Conservation (phyloP, 495 filamentous ascomycete genomes). For the Penicillium robsamsonii region DNA sequence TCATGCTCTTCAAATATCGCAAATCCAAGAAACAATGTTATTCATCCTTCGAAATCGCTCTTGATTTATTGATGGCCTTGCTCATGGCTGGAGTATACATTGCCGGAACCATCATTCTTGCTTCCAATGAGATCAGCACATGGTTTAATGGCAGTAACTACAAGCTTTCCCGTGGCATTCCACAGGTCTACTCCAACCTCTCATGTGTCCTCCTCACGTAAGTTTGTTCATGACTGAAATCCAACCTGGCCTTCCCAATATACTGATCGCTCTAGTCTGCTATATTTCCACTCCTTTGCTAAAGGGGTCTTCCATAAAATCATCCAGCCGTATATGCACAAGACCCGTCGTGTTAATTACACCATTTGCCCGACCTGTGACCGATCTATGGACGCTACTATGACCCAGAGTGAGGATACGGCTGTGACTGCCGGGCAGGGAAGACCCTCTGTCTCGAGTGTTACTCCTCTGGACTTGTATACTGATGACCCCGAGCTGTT, state of each 20-base stretch:
- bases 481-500: not conserved
- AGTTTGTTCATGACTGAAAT: not conserved
- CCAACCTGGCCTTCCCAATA: no score
- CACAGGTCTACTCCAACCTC: conserved; percentile 12
- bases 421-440: not conserved
- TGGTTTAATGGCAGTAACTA: not conserved
- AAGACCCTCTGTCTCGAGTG: not conserved
- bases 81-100: conserved; percentile 5
- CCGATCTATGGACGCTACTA: not conserved
- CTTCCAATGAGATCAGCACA: not conserved
- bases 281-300: conserved; percentile 6
- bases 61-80: not conserved
- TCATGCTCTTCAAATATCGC: conserved; percentile 3
- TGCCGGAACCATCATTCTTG: conserved; percentile 2
- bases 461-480: not conserved
- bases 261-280: not conserved
- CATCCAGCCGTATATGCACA: not conserved
- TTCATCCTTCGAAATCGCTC: not conserved
- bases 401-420: not conserved
- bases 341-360: not conserved
- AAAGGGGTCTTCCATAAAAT: conserved; percentile 3
- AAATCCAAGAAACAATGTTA: not conserved
- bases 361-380: conserved; percentile 7
- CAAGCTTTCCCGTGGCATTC: conserved; percentile 4
- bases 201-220: conserved; percentile 9